A percentile compares a stretch with the other conserved stretches of the same genome.
Conservation (phyloP, 1,284 basidiomycete genomes). For the Leccinum angustisporum region DNA sequence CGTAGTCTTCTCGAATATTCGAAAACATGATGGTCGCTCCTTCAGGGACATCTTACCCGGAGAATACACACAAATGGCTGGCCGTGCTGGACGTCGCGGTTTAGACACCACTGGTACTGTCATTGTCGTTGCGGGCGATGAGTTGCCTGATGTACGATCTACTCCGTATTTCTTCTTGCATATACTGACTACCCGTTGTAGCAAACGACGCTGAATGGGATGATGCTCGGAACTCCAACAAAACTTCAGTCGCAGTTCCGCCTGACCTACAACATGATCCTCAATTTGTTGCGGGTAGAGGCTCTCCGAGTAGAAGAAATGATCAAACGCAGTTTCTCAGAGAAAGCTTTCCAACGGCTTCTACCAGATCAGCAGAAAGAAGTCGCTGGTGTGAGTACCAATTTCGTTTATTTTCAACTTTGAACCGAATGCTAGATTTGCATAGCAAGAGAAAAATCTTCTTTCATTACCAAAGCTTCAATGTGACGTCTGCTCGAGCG, state of each 20-base stretch:
- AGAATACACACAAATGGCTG: conserved; percentile 99
- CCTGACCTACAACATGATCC: conserved; percentile 97
- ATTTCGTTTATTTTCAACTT: not conserved
- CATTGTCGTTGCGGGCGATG: conserved; percentile 84
- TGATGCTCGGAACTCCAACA: conserved; percentile 92
- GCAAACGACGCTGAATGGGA: conserved; percentile 76
- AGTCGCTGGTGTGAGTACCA: conserved; percentile 66
- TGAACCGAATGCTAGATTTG: not conserved
- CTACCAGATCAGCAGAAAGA: conserved; percentile 92
- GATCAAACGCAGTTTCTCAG: conserved; percentile 99
- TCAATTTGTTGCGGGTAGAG: conserved; percentile 95
- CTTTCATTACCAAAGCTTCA: conserved; percentile 66
- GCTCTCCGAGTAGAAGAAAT: conserved; percentile 97
- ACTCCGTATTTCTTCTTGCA: conserved; percentile 2
- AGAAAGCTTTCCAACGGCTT: conserved; percentile 92
- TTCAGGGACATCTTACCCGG: conserved; percentile 91
- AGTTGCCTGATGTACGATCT: conserved; percentile 77
- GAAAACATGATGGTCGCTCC: conserved; percentile 93
- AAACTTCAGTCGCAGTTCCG: conserved; percentile 97
- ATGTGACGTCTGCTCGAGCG: conserved; percentile 65
- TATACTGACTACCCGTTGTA: conserved; percentile 33
- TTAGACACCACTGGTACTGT: conserved; percentile 96
- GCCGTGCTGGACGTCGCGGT: conserved; percentile 94
- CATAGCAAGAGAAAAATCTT: conserved; percentile 75
- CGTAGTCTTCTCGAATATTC: conserved; percentile 93